A percentile compares a stretch with the other conserved stretches of the same genome.
phyloP scores from a whole-genome alignment of 2,329 filamentous ascomycete species.

The Fusarium mexicanum region DNA sequence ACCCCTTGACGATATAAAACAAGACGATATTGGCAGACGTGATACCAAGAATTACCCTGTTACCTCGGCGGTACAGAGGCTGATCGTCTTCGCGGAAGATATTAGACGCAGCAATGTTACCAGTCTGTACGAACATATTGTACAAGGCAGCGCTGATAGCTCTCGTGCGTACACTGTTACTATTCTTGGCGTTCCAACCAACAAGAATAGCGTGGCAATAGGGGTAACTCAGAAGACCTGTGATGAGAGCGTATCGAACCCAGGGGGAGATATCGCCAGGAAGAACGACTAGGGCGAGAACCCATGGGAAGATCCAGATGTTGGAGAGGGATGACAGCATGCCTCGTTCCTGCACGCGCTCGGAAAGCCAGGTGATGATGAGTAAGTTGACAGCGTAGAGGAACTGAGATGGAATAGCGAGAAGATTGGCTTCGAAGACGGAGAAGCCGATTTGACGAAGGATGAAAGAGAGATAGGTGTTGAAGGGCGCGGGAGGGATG shows the following conservation, averaged over 20 bases:
- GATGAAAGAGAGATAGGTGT: slow-evolving; percentile 57
- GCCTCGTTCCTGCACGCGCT: slow-evolving; percentile 55
- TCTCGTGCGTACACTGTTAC: slow-evolving; percentile 68
- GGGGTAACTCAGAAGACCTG: slow-evolving; percentile 56
- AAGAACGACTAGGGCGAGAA: slow-evolving; percentile 55
- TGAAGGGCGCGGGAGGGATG: slow-evolving; percentile 54
- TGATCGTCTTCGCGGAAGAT: slow-evolving; percentile 61
- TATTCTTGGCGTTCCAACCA: slow-evolving; percentile 69
- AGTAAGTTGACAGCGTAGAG: slow-evolving; percentile 59
- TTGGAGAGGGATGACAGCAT: slow-evolving; percentile 58
- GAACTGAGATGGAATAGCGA: slow-evolving; percentile 57
- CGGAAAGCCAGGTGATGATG: slow-evolving; percentile 57
- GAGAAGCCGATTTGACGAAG: slow-evolving; percentile 55
- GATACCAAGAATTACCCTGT: slow-evolving; percentile 60
- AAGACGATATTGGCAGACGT: slow-evolving; percentile 58
- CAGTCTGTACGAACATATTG: slow-evolving; percentile 63
- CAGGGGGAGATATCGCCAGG: slow-evolving; percentile 51
- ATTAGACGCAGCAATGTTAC: slow-evolving; percentile 55
- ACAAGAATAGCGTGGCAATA: slow-evolving; percentile 60
- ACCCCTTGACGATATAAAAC: slow-evolving; percentile 56
- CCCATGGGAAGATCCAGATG: slow-evolving; percentile 61
- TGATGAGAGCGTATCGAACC: slow-evolving; percentile 53
- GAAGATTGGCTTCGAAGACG: slow-evolving; percentile 57
- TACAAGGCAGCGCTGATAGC: slow-evolving; percentile 70
- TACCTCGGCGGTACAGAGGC: slow-evolving; percentile 61